These are phyloP conservation scores for Agaricus subrufescens DNA, from an alignment of 768 basidiomycete species.

Conservation along the genomic window DNA sequence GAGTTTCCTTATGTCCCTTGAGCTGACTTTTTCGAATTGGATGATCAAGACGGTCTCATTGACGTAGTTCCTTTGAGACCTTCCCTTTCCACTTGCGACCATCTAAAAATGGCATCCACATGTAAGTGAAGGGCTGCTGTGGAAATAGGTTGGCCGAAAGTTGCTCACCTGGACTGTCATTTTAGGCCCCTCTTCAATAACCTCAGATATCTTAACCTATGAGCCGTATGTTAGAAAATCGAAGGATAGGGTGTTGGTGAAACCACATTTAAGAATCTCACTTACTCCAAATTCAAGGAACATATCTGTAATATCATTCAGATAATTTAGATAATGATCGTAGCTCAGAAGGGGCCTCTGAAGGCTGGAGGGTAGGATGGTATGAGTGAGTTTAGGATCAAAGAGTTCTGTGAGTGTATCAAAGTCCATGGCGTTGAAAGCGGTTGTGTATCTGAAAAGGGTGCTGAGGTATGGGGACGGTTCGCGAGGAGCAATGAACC, in stretches of 20 bases:
- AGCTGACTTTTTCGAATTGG: conserved; percentile 10
- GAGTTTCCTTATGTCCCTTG: background rate
- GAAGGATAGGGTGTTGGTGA: background rate
- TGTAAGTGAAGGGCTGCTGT: background rate
- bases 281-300: conserved; percentile 26
- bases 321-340: conserved; percentile 26
- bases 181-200: conserved; percentile 25
- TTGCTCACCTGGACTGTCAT: conserved; percentile 27
- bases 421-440: conserved; percentile 25
- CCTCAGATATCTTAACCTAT: conserved; percentile 25
- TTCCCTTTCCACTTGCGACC: conserved; percentile 20
- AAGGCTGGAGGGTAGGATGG: conserved; percentile 29
- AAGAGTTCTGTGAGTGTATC: conserved; percentile 25
- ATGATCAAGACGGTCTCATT: conserved; percentile 23
- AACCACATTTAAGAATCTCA: background rate
- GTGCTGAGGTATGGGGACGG: conserved; percentile 30
- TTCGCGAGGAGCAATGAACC: conserved; percentile 15
- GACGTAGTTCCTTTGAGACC: conserved; percentile 19
- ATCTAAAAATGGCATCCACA: conserved; percentile 13
- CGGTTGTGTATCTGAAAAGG: conserved; percentile 28
- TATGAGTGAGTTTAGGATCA: conserved; percentile 28
- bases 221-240: background rate
- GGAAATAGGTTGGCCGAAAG: background rate
- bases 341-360: conserved; percentile 31
- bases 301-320: conserved; percentile 21